Base-by-base conservation (phyloP, 2,329 filamentous ascomycete species). In the Verticillium nubilum region DNA sequence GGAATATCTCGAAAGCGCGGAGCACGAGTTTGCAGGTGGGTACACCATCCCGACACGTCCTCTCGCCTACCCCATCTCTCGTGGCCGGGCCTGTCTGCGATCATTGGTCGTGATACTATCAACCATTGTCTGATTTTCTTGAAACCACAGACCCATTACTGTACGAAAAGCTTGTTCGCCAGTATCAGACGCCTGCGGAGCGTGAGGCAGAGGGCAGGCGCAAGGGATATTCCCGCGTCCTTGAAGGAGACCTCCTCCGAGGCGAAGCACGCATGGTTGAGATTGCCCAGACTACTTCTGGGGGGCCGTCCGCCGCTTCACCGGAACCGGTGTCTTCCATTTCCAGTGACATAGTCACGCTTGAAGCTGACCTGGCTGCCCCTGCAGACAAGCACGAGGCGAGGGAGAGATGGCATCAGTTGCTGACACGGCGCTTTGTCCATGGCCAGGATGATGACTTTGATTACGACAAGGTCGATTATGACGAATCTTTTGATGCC, bases 131-230 rank as follows among this genome's bases (percentile, higher is more conserved):
- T 47, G 42, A 47, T 47, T 19, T 1, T 23, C 42, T 2, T 12
- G n/a, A 12, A 2, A 10, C 13, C 47, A 13, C 26, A 82, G 90
- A 95, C 73, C 91, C 92, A 1, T 77, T 94, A 9, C 82, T 96
- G 31, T 96, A 96, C 77, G 90, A 96, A 72, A 83, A 85, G 58
- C 80, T 96, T 26, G 84, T 97, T 61, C 86, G 91, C 57, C 86
- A 85, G 57, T 93, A 92, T 71, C 90, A 93, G 64, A 87, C 87
- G 1, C 76, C 87, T 2, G 78, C 81, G 4, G 91, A 96, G 74
- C 85, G 91, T 58, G 86, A 92, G 69, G 82, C 82, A 6, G 90
- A 94, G 66, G 89, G 87, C 9, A 85, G 85, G 52, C 76, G 78
- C 9, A 92, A 92, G 69, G 92, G 92, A 12, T 95, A 92, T 71